phyloP scores from a whole-genome alignment of 78 protist genomes.

The Dictyostelium intermedium region DNA sequence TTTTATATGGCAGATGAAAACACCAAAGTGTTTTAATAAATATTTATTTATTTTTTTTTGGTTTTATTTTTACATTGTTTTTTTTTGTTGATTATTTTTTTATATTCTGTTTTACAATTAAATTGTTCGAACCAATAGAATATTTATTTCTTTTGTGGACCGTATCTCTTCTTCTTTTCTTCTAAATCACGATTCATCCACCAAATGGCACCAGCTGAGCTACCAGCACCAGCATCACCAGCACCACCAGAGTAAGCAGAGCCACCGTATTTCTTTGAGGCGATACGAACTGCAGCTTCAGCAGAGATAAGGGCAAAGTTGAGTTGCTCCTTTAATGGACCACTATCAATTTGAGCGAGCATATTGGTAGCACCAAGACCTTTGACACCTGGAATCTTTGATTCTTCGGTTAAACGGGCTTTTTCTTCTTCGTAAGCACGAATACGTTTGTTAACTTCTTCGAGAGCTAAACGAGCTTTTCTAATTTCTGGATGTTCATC shows the following conservation, averaged over 20 bases:
- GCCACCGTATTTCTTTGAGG: slow-evolving; percentile 86
- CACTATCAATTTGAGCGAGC: slow-evolving; percentile 83
- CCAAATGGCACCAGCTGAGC: slow-evolving; percentile 80
- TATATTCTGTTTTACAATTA: not conserved
- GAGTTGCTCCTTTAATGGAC: slow-evolving; percentile 83
- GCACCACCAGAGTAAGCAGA: slow-evolving; percentile 19
- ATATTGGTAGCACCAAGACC: slow-evolving; percentile 82
- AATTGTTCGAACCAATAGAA: not conserved
- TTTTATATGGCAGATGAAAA: not conserved
- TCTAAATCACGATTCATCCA: slow-evolving; percentile 82
- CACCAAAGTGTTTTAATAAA: not conserved
- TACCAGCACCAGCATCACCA: slow-evolving; percentile 52
- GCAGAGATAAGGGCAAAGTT: slow-evolving; percentile 83
- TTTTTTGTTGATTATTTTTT: not conserved
- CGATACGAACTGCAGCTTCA: slow-evolving; percentile 87
- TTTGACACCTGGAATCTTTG: slow-evolving; percentile 77
- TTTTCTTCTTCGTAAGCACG: slow-evolving; percentile 88
- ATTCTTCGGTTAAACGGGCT: slow-evolving; percentile 49
- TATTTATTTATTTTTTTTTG: not conserved
- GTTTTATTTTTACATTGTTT: not conserved
- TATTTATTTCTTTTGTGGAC: slow-evolving; percentile 72
- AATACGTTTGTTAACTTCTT: slow-evolving; percentile 85
- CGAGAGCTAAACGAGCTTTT: slow-evolving; percentile 88
- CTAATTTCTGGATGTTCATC: slow-evolving; percentile 87
- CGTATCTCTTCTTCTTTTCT: slow-evolving; percentile 83